Percentiles rank a stretch among this genome's conserved stretches.
These are phyloP conservation scores for Wickerhamiella parazyma DNA, from an alignment of 805 yeast genomes.

Conservation along the genomic window DNA sequence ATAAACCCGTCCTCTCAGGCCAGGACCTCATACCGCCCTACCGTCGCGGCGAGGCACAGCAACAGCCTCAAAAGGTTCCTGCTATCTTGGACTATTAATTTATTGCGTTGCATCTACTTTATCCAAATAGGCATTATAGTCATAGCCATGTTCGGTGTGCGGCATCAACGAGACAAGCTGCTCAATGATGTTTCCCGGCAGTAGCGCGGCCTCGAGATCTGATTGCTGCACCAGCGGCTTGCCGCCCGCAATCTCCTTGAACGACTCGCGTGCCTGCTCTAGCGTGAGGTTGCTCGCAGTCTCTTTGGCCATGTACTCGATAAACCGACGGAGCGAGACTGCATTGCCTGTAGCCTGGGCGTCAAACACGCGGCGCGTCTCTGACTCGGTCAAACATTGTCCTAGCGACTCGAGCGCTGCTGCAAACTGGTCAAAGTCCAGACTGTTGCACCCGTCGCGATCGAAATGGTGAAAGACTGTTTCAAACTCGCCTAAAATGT, in stretches of 20 bases:
- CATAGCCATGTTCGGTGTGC: conserved; percentile 10
- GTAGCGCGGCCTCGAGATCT: conserved; percentile 29
- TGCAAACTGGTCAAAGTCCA: conserved; percentile 32
- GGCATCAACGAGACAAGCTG: conserved; percentile 24
- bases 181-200: conserved; percentile 25
- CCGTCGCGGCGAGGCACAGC: conserved; percentile 11
- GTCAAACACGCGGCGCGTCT: conserved; percentile 28
- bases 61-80: background rate
- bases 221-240: conserved; percentile 28
- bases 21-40: conserved; percentile 20
- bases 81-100: conserved; percentile 5
- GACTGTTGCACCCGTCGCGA: conserved; percentile 21
- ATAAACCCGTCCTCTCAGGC: conserved; percentile 14
- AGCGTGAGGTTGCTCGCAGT: conserved; percentile 29
- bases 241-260: conserved; percentile 31
- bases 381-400: conserved; percentile 26
- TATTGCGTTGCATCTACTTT: background rate
- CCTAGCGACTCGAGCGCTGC: conserved; percentile 33
- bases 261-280: conserved; percentile 29
- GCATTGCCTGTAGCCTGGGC: conserved; percentile 19
- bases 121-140: conserved; percentile 6
- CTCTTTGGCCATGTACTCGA: conserved; percentile 28
- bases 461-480: conserved; percentile 32
- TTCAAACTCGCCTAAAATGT: conserved; percentile 32
- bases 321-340: conserved; percentile 25